A percentile compares a stretch with the other conserved stretches of the same genome.
Evolutionary conservation across 805 yeast species (phyloP).

Genomic region (Jamesozyma lodderae): DNA sequence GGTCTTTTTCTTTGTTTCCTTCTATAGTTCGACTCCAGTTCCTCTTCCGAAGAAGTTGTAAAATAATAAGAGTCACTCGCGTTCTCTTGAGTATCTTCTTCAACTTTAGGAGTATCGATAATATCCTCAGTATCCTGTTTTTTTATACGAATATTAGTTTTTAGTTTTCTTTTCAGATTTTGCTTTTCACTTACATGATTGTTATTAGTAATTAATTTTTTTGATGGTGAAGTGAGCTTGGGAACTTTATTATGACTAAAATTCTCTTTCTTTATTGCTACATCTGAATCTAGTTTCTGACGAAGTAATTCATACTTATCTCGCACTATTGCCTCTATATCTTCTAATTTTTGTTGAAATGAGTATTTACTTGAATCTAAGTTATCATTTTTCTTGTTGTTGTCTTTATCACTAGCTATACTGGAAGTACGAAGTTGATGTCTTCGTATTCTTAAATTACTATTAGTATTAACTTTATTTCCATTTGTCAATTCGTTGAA

Average conservation of each 20-base stretch:
- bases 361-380: neutral
- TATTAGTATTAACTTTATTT: neutral
- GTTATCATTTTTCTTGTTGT: neutral
- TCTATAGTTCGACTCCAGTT: conserved; percentile 9
- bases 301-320: neutral
- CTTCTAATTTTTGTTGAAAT: neutral
- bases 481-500: conserved; percentile 4
- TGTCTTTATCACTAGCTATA: neutral
- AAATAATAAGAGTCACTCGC: conserved; percentile 20
- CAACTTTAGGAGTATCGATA: no score
- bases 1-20: conserved; percentile 10
- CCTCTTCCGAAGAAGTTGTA: conserved; percentile 28
- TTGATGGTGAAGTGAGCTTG: neutral
- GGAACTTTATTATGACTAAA: neutral
- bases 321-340: conserved; percentile 2
- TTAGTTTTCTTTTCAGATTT: neutral
- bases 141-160: neutral
- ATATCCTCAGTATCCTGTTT: conserved; percentile 1
- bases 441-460: neutral
- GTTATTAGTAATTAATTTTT: no score
- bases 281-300: neutral
- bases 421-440: conserved; percentile 3
- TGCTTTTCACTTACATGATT: neutral
- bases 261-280: neutral
- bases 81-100: neutral